Evolutionary conservation across 805 yeast genomes (phyloP), one percentile per base, ranked within the genome.

Genomic region (Kodamaea leandrae): DNA sequence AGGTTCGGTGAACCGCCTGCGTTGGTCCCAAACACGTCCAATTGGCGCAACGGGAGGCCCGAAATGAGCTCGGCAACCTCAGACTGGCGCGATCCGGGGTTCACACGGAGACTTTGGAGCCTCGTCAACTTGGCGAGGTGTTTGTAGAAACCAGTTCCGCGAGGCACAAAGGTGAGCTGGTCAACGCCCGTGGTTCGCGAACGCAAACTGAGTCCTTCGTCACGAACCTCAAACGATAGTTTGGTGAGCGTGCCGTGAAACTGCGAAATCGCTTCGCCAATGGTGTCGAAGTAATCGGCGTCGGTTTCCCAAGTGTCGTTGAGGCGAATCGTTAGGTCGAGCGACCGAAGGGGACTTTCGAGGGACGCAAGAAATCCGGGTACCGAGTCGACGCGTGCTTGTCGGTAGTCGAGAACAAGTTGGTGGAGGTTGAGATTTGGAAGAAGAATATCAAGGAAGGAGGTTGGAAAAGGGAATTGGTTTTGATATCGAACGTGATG

Each of bases 1-100:
- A 72, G 55, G 47, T 76, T 73, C 15, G 80, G 82, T 1, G 72
- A 63, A 1, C 79, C 76, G 1, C 79, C 76, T 0, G 82, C 72
- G 17, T 70, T 66, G 14, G 70, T 52, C 0, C 82, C 82, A 38
- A 71, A 66, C 2, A 78, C 54, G 53, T 76, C 75, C 6, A 78
- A 51, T 23, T 54, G 61, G 13, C 48, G 38, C 29, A 75, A 49
- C 2, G 53, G 50, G 4, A 71, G 51, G 1, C 35, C 20, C 3
- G 44, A 27, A 0, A 65, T 51, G 19, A 76, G 55, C 2, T 36
- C 24, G 5, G 52, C 37, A 13, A 60, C 47, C 9, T 47, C 50
- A 6, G 39, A 14, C 47, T 50, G 17, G 53, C 52, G 51, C 36
- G 61, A 51, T 2, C 67, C 63, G n/a, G 61, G 55, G 53, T 71